These are phyloP conservation scores for Aspergillus ibericus DNA, from an alignment of 2,329 filamentous ascomycete species.

Conservation along the genomic window DNA sequence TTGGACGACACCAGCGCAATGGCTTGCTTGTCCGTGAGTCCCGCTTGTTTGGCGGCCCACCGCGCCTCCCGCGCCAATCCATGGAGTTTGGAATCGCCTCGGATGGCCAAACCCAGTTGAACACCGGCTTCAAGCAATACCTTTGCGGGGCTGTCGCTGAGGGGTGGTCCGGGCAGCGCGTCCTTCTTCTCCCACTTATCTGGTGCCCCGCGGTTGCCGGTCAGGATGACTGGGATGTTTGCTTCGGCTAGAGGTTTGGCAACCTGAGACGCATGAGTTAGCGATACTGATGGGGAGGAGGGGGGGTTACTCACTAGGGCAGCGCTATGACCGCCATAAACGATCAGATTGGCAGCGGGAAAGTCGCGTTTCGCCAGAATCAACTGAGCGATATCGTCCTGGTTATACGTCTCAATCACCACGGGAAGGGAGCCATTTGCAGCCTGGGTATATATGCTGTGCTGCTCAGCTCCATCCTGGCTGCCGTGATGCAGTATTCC, in stretches of 20 bases:
- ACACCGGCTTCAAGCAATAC: conserved; percentile 5
- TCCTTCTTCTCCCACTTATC: conserved; percentile 40
- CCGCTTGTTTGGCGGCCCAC: conserved; percentile 8
- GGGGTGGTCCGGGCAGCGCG: conserved; percentile 45
- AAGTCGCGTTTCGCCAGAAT: conserved; percentile 5
- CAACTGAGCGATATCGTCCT: conserved; percentile 10
- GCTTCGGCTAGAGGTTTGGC: conserved; percentile 47
- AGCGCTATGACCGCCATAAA: conserved; percentile 3
- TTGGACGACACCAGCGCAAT: conserved; percentile 10
- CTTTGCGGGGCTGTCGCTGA: conserved; percentile 33
- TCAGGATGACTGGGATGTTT: conserved; percentile 47
- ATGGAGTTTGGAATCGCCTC: conserved; percentile 16
- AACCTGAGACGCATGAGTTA: background rate
- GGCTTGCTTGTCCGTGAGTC: background rate
- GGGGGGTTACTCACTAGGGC: background rate
- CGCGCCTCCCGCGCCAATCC: conserved; percentile 9
- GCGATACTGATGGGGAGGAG: background rate
- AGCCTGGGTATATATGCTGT: background rate
- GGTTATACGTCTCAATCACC: conserved; percentile 5
- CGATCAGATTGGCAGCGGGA: background rate
- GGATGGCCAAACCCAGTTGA: conserved; percentile 38
- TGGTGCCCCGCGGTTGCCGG: conserved; percentile 36
- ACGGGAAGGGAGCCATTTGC: background rate
- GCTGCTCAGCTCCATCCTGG: background rate
- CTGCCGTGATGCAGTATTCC: background rate